phyloP scores from a whole-genome alignment of 177 flowering plant species.

The Tripterygium wilfordii region DNA sequence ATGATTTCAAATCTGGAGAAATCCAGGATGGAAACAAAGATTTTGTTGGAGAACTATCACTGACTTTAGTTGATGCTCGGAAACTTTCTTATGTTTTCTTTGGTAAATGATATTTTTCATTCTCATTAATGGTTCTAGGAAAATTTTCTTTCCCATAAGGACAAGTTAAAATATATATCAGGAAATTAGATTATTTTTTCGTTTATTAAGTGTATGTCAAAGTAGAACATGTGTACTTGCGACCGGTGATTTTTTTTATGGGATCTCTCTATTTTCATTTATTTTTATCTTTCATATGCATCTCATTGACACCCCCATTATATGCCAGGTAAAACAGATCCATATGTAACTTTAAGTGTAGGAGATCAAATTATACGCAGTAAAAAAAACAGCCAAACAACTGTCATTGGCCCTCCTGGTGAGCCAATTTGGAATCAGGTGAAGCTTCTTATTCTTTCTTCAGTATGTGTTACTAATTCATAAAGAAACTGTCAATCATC shows the following conservation, averaged over 20 bases:
- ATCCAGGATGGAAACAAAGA: conserved; percentile 78
- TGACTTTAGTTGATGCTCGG: conserved; percentile 91
- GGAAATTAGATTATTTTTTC: too few species aligned
- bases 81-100: conserved; percentile 67
- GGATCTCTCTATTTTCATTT: too few species aligned
- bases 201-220: too few species aligned
- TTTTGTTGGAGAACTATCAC: conserved; percentile 90
- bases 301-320: neutral
- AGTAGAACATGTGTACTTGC: too few species aligned
- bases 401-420: conserved; percentile 96
- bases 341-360: conserved; percentile 71
- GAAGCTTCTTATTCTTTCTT: conserved; percentile 6
- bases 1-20: conserved; percentile 53
- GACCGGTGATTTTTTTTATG: too few species aligned
- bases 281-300: too few species aligned
- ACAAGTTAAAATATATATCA: too few species aligned
- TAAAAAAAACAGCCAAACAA: conserved; percentile 96
- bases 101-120: conserved; percentile 54
- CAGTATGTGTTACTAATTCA: neutral
- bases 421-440: conserved; percentile 99
- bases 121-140: too few species aligned
- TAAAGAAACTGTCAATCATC: too few species aligned
- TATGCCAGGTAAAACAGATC: conserved; percentile 87
- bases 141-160: too few species aligned
- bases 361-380: conserved; percentile 89